phyloP scores from a whole-genome alignment of 1,139 yeast genomes.

The Arxiozyma slooffiae region DNA sequence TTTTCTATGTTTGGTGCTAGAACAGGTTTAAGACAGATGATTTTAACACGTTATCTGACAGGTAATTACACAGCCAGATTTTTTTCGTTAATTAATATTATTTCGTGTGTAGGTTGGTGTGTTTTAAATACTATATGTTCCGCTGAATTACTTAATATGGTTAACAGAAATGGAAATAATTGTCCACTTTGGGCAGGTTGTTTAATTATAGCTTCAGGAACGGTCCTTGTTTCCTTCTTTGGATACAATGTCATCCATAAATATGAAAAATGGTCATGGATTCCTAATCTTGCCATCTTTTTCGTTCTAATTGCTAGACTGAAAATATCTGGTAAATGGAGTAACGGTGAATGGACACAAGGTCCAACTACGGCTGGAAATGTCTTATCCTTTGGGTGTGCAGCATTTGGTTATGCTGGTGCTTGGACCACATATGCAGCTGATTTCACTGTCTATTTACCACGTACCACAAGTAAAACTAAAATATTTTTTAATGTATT shows the following conservation, averaged over 20 bases:
- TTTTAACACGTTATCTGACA: constrained; percentile 65
- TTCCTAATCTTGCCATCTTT: constrained; percentile 67
- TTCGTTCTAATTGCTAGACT: constrained; percentile 71
- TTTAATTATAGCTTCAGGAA: constrained; percentile 56
- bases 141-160: constrained; percentile 74
- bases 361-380: constrained; percentile 62
- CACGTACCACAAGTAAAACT: constrained; percentile 45
- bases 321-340: constrained; percentile 55
- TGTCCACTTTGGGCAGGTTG: constrained; percentile 93
- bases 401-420: constrained; percentile 82
- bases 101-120: constrained; percentile 95
- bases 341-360: constrained; percentile 32
- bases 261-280: constrained; percentile 84
- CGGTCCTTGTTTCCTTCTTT: constrained; percentile 67
- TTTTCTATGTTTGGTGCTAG: constrained; percentile 82
- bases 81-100: constrained; percentile 65
- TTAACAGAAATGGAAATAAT: constrained; percentile 45
- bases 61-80: constrained; percentile 72
- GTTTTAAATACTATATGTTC: constrained; percentile 86
- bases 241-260: constrained; percentile 77
- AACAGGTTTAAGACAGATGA: constrained; percentile 84
- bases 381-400: constrained; percentile 77
- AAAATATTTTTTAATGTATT: constrained; percentile 57
- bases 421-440: constrained; percentile 95
- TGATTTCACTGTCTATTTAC: constrained; percentile 85